phyloP scores from a whole-genome alignment of 495 filamentous ascomycete genomes.

The Delitschia confertaspora region DNA sequence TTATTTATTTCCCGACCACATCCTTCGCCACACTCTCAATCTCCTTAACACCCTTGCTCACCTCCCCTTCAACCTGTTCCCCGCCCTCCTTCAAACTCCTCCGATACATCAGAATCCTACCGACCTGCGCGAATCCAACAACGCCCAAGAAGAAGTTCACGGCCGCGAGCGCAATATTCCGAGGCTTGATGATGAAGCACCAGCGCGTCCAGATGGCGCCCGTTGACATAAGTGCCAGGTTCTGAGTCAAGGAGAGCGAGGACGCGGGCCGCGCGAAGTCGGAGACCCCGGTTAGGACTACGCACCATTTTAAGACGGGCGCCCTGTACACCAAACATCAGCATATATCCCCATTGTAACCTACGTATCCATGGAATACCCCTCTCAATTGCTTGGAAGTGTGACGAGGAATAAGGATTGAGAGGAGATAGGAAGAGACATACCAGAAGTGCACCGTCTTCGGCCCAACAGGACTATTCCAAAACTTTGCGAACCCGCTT shows the following conservation, averaged over 20 bases:
- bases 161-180: conserved; percentile 84
- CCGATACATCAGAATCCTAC: conserved; percentile 64
- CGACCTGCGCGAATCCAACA: conserved; percentile 74
- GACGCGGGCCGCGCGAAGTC: conserved; percentile 90
- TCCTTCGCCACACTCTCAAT: conserved; percentile 40
- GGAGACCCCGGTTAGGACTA: conserved; percentile 84
- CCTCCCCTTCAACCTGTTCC: conserved; percentile 43
- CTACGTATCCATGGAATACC: background rate
- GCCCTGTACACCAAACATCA: too few relatives aligned
- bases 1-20: conserved; percentile 39
- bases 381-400: too few relatives aligned
- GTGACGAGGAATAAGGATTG: too few relatives aligned
- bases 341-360: too few relatives aligned
- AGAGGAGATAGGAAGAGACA: conserved; percentile 15
- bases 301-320: conserved; percentile 93
- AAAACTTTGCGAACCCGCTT: conserved; percentile 61
- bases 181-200: conserved; percentile 94
- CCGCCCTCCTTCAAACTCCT: conserved; percentile 50
- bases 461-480: conserved; percentile 76
- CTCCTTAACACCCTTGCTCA: too few relatives aligned
- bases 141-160: conserved; percentile 97
- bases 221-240: conserved; percentile 76
- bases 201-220: conserved; percentile 96
- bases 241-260: conserved; percentile 85
- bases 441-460: conserved; percentile 99